These are phyloP conservation scores for Pseudotulostoma volvatum DNA, from an alignment of 495 filamentous ascomycete genomes.

Conservation along the genomic window DNA sequence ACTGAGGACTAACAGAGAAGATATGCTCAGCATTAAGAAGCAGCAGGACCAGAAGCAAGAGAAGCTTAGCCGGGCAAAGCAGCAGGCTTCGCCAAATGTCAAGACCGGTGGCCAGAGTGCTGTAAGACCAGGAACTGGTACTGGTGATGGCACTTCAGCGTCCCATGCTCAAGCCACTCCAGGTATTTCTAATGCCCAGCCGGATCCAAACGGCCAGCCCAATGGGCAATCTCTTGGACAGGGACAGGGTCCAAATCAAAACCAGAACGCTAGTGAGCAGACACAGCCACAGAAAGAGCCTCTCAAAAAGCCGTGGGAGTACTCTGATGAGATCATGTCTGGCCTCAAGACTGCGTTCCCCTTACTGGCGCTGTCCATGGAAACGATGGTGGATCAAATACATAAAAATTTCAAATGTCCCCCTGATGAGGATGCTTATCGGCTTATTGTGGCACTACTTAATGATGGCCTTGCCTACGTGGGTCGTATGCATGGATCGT, in stretches of 20 bases:
- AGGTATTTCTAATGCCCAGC: constrained; percentile 11
- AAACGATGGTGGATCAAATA: constrained; percentile 98
- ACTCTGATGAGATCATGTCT: constrained; percentile 86
- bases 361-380: constrained; percentile 89
- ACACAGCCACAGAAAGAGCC: constrained; percentile 23
- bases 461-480: constrained; percentile 87
- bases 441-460: constrained; percentile 89
- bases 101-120: constrained; percentile 26
- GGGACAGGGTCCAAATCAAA: constrained; percentile 20
- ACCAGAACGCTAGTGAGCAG: constrained; percentile 10
- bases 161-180: constrained; percentile 24
- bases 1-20: constrained; percentile 83
- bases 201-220: constrained; percentile 13
- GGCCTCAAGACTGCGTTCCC: constrained; percentile 92
- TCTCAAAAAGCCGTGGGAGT: constrained; percentile 79
- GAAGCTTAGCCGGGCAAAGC: constrained; percentile 30
- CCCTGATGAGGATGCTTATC: constrained; percentile 93
- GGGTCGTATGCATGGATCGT: constrained; percentile 66
- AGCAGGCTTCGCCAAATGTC: constrained; percentile 30
- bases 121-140: constrained; percentile 30
- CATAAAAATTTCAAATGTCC: constrained; percentile 97
- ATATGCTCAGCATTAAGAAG: constrained; percentile 85
- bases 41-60: constrained; percentile 65
- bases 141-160: constrained; percentile 28
- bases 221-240: constrained; percentile 20